phyloP scores from a whole-genome alignment of 345 rosid genomes.

The Erodium maritimum region DNA sequence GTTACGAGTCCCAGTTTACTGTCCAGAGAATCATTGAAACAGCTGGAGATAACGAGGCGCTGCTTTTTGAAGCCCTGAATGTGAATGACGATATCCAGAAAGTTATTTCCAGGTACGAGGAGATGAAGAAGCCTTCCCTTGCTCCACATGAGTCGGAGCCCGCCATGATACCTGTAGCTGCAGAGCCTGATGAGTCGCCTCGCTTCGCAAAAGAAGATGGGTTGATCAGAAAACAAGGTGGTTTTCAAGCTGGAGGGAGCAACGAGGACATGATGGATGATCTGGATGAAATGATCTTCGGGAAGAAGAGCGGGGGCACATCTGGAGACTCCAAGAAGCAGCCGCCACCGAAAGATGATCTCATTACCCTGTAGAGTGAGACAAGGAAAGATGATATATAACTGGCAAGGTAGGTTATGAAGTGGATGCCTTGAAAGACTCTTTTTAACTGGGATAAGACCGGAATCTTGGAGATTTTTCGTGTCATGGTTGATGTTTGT shows the following conservation, averaged over 20 bases:
- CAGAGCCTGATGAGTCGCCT: slow-evolving; percentile 71
- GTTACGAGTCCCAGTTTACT: slow-evolving; percentile 46
- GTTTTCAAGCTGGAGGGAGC: slow-evolving; percentile 50
- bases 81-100: slow-evolving; percentile 84
- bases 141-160: slow-evolving; percentile 47
- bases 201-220: slow-evolving; percentile 43
- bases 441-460: no score
- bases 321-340: slow-evolving; percentile 55
- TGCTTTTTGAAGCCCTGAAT: slow-evolving; percentile 85
- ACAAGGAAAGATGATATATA: no score
- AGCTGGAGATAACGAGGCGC: slow-evolving; percentile 68
- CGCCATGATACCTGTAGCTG: slow-evolving; percentile 79
- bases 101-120: slow-evolving; percentile 59
- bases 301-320: slow-evolving; percentile 53
- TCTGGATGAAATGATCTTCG: slow-evolving; percentile 93
- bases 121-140: slow-evolving; percentile 41
- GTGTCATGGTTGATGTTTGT: no score
- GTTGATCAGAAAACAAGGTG: slow-evolving; percentile 63
- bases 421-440: no score
- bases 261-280: slow-evolving; percentile 90
- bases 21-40: slow-evolving; percentile 76
- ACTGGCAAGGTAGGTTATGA: no score
- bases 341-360: slow-evolving; percentile 63
- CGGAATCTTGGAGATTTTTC: no score
- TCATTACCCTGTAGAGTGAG: slow-evolving; percentile 23